Evolutionary conservation across 768 basidiomycete species (phyloP).

Genomic region (Leccinum obscurum): DNA sequence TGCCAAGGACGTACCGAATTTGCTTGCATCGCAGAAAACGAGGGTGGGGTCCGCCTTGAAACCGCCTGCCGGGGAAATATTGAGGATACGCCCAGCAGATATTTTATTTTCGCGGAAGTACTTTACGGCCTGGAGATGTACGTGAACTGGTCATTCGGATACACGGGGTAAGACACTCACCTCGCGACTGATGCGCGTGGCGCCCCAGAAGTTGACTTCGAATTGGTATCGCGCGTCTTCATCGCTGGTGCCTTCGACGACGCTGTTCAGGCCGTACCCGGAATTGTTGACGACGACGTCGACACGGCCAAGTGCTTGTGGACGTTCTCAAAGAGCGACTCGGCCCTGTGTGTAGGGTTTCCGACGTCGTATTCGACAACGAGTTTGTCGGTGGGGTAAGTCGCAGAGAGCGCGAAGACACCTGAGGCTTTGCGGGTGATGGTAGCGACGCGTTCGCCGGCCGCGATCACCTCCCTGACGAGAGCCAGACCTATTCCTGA

Average conservation of each 20-base stretch:
- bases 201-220: constrained; percentile 37
- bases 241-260: constrained; percentile 29
- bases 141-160: not conserved
- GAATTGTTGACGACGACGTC: constrained; percentile 39
- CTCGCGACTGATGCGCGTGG: constrained; percentile 24
- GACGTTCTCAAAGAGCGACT: constrained; percentile 23
- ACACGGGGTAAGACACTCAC: constrained; percentile 2
- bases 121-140: constrained; percentile 19
- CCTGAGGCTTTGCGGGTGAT: constrained; percentile 26
- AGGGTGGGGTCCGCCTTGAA: constrained; percentile 20
- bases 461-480: constrained; percentile 27
- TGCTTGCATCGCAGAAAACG: constrained; percentile 22
- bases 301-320: constrained; percentile 30
- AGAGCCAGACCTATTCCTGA: constrained; percentile 39
- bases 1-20: constrained; percentile 17
- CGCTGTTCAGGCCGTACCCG: constrained; percentile 20
- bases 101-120: constrained; percentile 34
- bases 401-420: constrained; percentile 16
- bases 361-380: constrained; percentile 33
- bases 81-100: constrained; percentile 23
- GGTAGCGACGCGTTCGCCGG: constrained; percentile 31
- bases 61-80: constrained; percentile 22
- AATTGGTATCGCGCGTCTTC: constrained; percentile 29
- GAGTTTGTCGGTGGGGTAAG: constrained; percentile 20
- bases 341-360: constrained; percentile 16